phyloP scores from a whole-genome alignment of 768 basidiomycete genomes.

The Naematelia aurantialba region DNA sequence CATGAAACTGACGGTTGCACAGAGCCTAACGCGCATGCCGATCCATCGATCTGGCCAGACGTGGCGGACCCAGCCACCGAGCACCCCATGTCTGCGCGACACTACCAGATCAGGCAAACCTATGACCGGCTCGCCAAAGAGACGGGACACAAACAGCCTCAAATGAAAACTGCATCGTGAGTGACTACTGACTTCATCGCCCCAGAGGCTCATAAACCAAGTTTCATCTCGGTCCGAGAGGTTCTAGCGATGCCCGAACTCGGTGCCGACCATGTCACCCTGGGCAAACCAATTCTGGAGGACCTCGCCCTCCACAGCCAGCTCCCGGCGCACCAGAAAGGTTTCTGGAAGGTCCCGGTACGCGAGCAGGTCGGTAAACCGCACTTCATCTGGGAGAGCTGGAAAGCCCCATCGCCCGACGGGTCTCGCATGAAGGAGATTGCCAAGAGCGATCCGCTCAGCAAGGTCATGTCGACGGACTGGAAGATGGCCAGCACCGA shows the following conservation, averaged over 20 bases:
- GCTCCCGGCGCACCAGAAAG: conserved; percentile 6
- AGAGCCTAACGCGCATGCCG: conserved; percentile 38
- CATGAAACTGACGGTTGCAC: neutral
- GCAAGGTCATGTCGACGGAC: conserved; percentile 18
- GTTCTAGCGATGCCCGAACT: conserved; percentile 24
- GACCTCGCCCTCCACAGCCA: conserved; percentile 1
- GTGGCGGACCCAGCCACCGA: conserved; percentile 20
- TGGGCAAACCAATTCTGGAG: conserved; percentile 5
- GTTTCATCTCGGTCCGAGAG: conserved; percentile 22
- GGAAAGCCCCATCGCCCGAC: neutral
- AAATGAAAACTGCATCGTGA: conserved; percentile 35
- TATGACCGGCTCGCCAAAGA: conserved; percentile 18
- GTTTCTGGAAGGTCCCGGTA: conserved; percentile 13
- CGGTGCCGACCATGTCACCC: conserved; percentile 26
- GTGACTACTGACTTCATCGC: neutral
- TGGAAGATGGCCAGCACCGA: conserved; percentile 26
- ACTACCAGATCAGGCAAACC: conserved; percentile 20
- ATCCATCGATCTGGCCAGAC: conserved; percentile 22
- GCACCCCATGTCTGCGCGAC: conserved; percentile 22
- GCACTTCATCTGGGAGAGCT: conserved; percentile 12
- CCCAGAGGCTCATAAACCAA: neutral
- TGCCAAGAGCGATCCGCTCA: conserved; percentile 25
- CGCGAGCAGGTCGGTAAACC: conserved; percentile 12
- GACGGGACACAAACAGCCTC: conserved; percentile 28
- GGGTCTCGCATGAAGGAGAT: conserved; percentile 13